phyloP scores from a whole-genome alignment of 129 eudicot genomes.

The Gnaphalium uliginosum region DNA sequence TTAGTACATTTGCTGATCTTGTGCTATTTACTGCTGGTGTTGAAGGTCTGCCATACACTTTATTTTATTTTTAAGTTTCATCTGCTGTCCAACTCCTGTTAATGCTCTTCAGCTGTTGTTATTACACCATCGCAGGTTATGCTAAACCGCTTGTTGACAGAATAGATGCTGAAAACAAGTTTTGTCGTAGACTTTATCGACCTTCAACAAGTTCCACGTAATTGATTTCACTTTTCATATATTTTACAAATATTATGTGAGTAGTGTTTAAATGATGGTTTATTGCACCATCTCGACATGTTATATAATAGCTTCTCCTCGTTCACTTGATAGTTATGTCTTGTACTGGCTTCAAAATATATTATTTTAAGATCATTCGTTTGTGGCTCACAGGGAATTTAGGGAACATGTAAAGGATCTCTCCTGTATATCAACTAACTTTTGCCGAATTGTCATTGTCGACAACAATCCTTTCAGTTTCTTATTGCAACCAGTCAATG shows the following conservation, averaged over 20 bases:
- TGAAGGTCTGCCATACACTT: conserved; percentile 62
- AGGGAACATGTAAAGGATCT: conserved; percentile 97
- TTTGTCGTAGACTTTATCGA: conserved; percentile 80
- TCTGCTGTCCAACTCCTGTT: conserved; percentile 3
- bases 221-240: conserved; percentile 31
- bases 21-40: conserved; percentile 96
- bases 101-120: conserved; percentile 14
- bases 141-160: conserved; percentile 98
- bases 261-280: background rate
- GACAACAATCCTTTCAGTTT: conserved; percentile 99
- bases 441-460: conserved; percentile 72
- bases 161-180: conserved; percentile 71
- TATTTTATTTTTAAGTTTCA: background rate
- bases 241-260: background rate
- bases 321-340: background rate
- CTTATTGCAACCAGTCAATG: conserved; percentile 91
- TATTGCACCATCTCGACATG: conserved; percentile 19
- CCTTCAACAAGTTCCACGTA: conserved; percentile 97
- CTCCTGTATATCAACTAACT: conserved; percentile 74
- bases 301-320: conserved; percentile 11
- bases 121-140: conserved; percentile 59
- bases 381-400: conserved; percentile 56
- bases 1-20: conserved; percentile 85
- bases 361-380: background rate
- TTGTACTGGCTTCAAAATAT: background rate